These are phyloP conservation scores for Acanthamoeba culbertsoni DNA, from an alignment of 208 protist genomes.

Conservation along the genomic window DNA sequence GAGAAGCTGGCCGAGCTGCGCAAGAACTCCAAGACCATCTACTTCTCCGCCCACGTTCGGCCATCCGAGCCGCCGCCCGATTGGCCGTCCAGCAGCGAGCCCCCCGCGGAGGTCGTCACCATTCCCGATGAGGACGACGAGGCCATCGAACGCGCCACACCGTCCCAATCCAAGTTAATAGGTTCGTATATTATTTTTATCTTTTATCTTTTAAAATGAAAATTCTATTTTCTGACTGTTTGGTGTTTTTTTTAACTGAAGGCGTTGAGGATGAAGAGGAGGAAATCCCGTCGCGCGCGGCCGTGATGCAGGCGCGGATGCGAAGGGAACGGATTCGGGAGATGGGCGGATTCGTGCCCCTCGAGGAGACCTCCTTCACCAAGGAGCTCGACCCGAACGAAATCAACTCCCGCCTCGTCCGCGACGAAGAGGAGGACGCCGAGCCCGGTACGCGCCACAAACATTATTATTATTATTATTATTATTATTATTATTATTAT, in stretches of 20 bases:
- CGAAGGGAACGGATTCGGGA: conserved; percentile 1
- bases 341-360: not conserved
- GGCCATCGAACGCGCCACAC: not conserved
- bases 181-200: not conserved
- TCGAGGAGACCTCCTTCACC: conserved; percentile 26
- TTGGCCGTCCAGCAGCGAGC: not conserved
- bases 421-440: conserved; percentile 42
- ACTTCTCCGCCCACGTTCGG: conserved; percentile 19
- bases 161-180: not conserved
- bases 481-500: not conserved
- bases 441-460: not conserved
- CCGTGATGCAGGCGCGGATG: not conserved
- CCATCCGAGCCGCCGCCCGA: not conserved
- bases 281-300: not conserved
- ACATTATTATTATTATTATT: not conserved
- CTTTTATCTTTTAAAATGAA: not conserved
- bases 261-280: not conserved
- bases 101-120: not conserved
- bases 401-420: conserved; percentile 32
- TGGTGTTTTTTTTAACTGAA: not conserved
- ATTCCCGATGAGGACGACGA: not conserved
- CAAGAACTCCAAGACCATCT: conserved; percentile 58
- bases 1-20: conserved; percentile 56
- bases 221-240: not conserved
- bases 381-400: conserved; percentile 13